Percentiles rank a stretch among this genome's conserved stretches.
Conservation (phyloP, 1,139 yeast species). For the Hansenula lynferdii region DNA sequence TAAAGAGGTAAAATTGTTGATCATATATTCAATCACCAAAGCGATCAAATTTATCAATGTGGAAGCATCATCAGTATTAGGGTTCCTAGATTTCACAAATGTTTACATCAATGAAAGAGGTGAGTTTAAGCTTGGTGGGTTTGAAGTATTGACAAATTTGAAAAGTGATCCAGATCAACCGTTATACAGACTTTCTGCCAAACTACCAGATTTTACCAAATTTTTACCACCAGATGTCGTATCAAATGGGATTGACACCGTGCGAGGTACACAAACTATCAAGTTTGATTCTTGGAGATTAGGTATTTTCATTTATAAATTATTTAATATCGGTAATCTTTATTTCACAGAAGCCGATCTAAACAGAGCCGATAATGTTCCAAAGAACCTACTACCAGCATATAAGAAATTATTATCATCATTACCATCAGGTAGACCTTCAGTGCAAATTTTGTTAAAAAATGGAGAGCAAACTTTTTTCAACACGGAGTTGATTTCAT, state of each 20-base stretch:
- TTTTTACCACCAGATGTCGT: conserved; percentile 41
- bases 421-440: conserved; percentile 37
- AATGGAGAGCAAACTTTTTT: conserved; percentile 38
- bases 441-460: conserved; percentile 45
- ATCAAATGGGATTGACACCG: conserved; percentile 37
- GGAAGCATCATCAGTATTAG: conserved; percentile 63
- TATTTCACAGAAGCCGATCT: conserved; percentile 18
- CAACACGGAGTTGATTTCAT: conserved; percentile 39
- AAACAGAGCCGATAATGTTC: conserved; percentile 23
- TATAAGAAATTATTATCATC: conserved; percentile 27
- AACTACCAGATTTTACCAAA: conserved; percentile 28
- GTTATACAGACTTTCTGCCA: conserved; percentile 24
- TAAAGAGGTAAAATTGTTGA: conserved; percentile 45
- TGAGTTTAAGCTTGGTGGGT: conserved; percentile 84
- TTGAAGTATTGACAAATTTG: conserved; percentile 61
- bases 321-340: conserved; percentile 30
- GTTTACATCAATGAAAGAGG: conserved; percentile 65
- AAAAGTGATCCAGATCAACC: conserved; percentile 48
- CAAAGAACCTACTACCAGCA: conserved; percentile 23
- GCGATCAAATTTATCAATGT: conserved; percentile 59
- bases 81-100: conserved; percentile 52
- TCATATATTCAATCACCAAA: conserved; percentile 51
- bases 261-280: conserved; percentile 30
- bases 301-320: conserved; percentile 50
- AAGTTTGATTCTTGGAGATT: conserved; percentile 62